Base-by-base conservation (phyloP, 768 basidiomycete species). In the Phlegmacium glaucopus region DNA sequence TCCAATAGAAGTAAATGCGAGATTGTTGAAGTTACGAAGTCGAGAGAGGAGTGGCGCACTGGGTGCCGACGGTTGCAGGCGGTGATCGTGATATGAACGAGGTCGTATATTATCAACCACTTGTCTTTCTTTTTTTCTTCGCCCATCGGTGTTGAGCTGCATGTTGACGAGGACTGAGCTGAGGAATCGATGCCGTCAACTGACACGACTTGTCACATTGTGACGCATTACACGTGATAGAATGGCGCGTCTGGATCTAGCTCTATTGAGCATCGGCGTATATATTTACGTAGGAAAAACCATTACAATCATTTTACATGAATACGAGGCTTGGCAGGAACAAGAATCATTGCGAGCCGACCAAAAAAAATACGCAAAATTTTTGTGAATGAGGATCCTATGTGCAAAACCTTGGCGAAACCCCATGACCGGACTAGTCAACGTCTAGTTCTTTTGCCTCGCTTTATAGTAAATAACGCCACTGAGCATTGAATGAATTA, bases 1-100 rank as follows among this genome's bases (percentile, higher is more conserved):
- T 17, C 57, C 52, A 17, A 62, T 48, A 9, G 57, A 57, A 40
- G 50, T 49, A 13, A 59, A 41, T 8, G 52, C 52, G 11, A 54
- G 39, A 40, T 47, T 26, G 44, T 57, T 60, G 43, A 62, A 58
- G 47, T 49, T 58, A 18, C 55, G 58, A 42, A 62, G 53, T 41
- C 54, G 57, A 30, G 55, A 50, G 16, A 61, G 51, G 13, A 61
- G 55, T 15, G 45, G 45, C 27, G 32, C 10, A 34, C 10, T 34
- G 10, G 32, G 3, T n/a, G 4, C 11, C n/a, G 32, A 4, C 6
- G 3, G 32, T 6, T 34, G 32, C 32, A 22, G 5, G 22, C 5
- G 22, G 3, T 34, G 32, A 6, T 10, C 10, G 32, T 10, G 32
- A n/a, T 34, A 34, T 34, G 32, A 34, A 34, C 6, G 32, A 11